A percentile compares a stretch with the other conserved stretches of the same genome.
phyloP scores from a whole-genome alignment of 2,329 filamentous ascomycete species.

The Thielaviopsis euricoi region DNA sequence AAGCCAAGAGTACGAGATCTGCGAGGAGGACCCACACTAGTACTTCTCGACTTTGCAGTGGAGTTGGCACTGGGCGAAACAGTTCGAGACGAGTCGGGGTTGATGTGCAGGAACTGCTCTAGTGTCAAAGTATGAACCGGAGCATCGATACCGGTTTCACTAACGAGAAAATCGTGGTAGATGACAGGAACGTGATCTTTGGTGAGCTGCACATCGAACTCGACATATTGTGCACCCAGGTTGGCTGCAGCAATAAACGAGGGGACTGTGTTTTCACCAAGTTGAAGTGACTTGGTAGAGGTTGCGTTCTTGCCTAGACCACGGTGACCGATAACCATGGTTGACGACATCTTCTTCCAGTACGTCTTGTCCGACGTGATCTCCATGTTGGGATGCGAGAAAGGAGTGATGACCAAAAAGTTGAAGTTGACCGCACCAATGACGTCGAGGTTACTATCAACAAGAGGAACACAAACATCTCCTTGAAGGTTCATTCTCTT shows the following conservation, averaged over 20 bases:
- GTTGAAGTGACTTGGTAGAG: conserved; percentile 70
- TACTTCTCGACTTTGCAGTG: conserved; percentile 18
- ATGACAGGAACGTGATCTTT: conserved; percentile 97
- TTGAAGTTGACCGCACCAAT: conserved; percentile 96
- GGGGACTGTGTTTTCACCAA: conserved; percentile 89
- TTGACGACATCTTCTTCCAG: conserved; percentile 82
- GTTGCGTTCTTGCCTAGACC: conserved; percentile 82
- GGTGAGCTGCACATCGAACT: conserved; percentile 88
- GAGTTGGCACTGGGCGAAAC: neutral
- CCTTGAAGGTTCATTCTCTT: conserved; percentile 86
- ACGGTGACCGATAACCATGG: conserved; percentile 61
- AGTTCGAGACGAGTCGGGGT: conserved; percentile 28
- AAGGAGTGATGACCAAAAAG: conserved; percentile 87
- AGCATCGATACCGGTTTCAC: conserved; percentile 91
- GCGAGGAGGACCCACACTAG: conserved; percentile 23
- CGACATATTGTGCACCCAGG: conserved; percentile 60
- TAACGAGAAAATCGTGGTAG: conserved; percentile 96
- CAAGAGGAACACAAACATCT: conserved; percentile 80
- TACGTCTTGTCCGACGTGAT: conserved; percentile 85
- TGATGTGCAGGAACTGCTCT: conserved; percentile 89
- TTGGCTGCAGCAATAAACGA: conserved; percentile 96
- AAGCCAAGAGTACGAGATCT: conserved; percentile 41
- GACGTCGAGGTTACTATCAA: conserved; percentile 70
- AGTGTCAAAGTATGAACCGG: conserved; percentile 89
- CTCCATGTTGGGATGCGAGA: conserved; percentile 84